Conservation (phyloP, 805 yeast genomes). For the Starmerella stigmatis region DNA sequence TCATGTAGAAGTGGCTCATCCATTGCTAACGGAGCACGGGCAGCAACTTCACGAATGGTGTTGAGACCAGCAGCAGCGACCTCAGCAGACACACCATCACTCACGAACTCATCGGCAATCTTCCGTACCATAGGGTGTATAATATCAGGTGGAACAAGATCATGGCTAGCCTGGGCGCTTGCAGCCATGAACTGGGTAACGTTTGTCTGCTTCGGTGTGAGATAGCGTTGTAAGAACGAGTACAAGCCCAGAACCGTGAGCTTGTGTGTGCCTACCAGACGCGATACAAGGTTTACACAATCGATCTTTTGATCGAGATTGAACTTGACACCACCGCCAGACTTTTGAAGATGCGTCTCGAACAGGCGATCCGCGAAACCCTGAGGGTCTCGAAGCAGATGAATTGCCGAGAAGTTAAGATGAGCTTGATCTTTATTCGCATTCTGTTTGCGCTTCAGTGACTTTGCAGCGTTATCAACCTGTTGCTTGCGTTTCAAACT, state of each 20-base stretch:
- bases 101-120: constrained; percentile 92
- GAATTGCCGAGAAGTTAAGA: constrained; percentile 89
- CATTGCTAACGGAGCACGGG: constrained; percentile 92
- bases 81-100: constrained; percentile 96
- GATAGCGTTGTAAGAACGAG: constrained; percentile 74
- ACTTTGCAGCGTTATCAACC: constrained; percentile 61
- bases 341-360: constrained; percentile 44
- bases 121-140: constrained; percentile 72
- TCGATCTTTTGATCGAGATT: constrained; percentile 81
- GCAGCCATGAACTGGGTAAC: constrained; percentile 97
- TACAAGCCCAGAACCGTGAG: constrained; percentile 81
- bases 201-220: constrained; percentile 87
- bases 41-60: constrained; percentile 82
- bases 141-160: constrained; percentile 92
- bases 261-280: constrained; percentile 91
- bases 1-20: constrained; percentile 83
- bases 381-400: constrained; percentile 90
- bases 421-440: constrained; percentile 52
- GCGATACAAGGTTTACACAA: constrained; percentile 74
- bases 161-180: constrained; percentile 92
- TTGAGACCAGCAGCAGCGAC: constrained; percentile 97
- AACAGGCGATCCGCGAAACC: constrained; percentile 87
- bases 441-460: constrained; percentile 43
- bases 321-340: constrained; percentile 45
- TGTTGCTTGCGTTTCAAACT: constrained; percentile 69